Percentiles rank a stretch among this genome's conserved stretches.
phyloP scores from a whole-genome alignment of 208 protist genomes.

The Leishmania turanica region DNA sequence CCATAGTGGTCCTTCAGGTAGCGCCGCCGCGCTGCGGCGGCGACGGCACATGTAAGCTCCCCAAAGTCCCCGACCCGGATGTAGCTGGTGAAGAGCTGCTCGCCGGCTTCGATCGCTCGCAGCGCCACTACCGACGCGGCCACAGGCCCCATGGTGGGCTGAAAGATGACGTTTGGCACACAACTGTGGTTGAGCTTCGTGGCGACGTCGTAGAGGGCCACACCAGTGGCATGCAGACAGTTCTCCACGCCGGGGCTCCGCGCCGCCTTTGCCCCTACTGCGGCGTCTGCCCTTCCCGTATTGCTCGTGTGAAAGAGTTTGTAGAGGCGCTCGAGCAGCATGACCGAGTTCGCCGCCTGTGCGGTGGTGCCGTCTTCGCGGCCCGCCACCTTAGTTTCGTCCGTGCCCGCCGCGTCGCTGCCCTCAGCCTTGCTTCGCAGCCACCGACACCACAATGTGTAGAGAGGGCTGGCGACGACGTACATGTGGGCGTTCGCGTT shows the following conservation, averaged over 20 bases:
- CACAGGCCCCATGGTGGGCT: slow-evolving; percentile 36
- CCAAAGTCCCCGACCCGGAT: slow-evolving; percentile 35
- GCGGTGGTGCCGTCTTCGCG: neutral
- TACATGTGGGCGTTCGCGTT: slow-evolving; percentile 65
- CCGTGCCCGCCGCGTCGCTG: neutral
- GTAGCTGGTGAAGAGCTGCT: slow-evolving; percentile 55
- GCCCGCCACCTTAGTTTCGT: neutral
- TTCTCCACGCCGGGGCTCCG: neutral
- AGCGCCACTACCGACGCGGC: slow-evolving; percentile 41
- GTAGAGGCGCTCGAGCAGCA: slow-evolving; percentile 8
- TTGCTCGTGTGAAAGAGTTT: slow-evolving; percentile 7
- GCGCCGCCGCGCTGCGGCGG: slow-evolving; percentile 12
- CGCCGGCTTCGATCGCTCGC: slow-evolving; percentile 31
- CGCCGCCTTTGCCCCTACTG: neutral
- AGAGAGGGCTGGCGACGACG: slow-evolving; percentile 47
- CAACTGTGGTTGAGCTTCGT: slow-evolving; percentile 72
- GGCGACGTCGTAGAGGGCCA: slow-evolving; percentile 47
- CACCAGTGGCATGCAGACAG: slow-evolving; percentile 30
- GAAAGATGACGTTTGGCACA: slow-evolving; percentile 47
- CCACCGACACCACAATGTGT: slow-evolving; percentile 38
- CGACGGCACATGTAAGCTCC: neutral
- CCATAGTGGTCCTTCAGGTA: slow-evolving; percentile 47
- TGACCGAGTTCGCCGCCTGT: neutral
- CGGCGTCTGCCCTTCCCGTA: neutral
- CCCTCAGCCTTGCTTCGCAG: neutral